Conservation (phyloP, 805 yeast genomes). For the Jamesozyma spencerorum region DNA sequence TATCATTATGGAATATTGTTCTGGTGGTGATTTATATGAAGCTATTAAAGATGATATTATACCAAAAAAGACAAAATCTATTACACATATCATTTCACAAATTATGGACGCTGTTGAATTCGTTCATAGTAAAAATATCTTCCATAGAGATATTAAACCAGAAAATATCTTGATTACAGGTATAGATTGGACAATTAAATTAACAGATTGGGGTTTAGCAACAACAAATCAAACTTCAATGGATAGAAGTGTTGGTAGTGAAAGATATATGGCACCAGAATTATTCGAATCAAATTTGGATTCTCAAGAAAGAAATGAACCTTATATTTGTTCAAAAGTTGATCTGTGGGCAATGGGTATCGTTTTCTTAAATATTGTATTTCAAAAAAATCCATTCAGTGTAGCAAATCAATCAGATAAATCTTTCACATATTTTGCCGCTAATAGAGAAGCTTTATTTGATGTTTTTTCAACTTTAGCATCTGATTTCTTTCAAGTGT, state of each 20-base stretch:
- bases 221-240: slow-evolving; percentile 43
- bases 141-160: slow-evolving; percentile 75
- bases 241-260: slow-evolving; percentile 82
- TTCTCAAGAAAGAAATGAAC: slow-evolving; percentile 35
- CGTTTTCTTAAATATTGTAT: slow-evolving; percentile 72
- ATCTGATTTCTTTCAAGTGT: slow-evolving; percentile 74
- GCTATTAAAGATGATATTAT: slow-evolving; percentile 56
- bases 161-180: slow-evolving; percentile 58
- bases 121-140: slow-evolving; percentile 63
- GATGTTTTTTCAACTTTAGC: slow-evolving; percentile 89
- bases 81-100: slow-evolving; percentile 49
- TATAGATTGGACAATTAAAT: slow-evolving; percentile 45
- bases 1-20: slow-evolving; percentile 70
- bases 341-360: slow-evolving; percentile 90
- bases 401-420: slow-evolving; percentile 75
- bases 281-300: slow-evolving; percentile 48
- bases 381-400: slow-evolving; percentile 79
- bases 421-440: slow-evolving; percentile 74
- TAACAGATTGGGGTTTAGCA: slow-evolving; percentile 72
- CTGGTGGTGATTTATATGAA: slow-evolving; percentile 81
- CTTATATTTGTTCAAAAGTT: slow-evolving; percentile 70
- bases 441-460: slow-evolving; percentile 79
- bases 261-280: slow-evolving; percentile 93
- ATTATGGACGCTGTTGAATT: slow-evolving; percentile 66
- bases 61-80: slow-evolving; percentile 41